phyloP scores from a whole-genome alignment of 73 alveolate species.

The Tetrahymena thermophila region DNA sequence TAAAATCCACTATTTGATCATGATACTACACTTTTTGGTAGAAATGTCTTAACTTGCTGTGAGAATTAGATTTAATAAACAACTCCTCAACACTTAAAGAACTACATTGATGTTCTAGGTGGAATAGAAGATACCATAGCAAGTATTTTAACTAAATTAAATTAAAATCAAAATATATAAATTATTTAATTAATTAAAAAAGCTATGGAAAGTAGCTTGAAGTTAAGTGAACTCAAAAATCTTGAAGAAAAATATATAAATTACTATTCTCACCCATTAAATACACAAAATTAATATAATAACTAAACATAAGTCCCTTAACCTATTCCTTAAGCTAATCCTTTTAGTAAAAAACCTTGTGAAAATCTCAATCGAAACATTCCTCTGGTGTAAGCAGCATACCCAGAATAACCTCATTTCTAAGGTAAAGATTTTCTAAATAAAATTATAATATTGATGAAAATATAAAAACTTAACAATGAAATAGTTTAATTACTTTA shows the following conservation, averaged over 20 bases:
- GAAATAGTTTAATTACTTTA: no score
- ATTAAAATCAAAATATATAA: not conserved
- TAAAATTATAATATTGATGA: no score
- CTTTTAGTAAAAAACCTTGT: not conserved
- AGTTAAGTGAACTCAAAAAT: not conserved
- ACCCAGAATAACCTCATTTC: not conserved
- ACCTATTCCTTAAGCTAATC: not conserved
- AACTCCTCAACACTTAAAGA: not conserved
- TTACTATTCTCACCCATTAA: not conserved
- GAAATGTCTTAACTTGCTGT: not conserved
- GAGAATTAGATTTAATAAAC: not conserved
- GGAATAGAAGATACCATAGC: not conserved
- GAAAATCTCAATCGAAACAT: not conserved
- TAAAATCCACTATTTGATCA: not conserved
- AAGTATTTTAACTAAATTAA: not conserved
- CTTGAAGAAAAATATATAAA: not conserved
- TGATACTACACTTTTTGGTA: not conserved
- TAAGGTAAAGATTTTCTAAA: not conserved
- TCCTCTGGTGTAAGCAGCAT: not conserved
- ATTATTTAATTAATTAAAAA: not conserved
- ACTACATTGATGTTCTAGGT: not conserved
- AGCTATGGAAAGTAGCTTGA: not conserved
- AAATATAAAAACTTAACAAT: no score
- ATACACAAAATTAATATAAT: not conserved
- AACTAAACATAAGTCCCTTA: not conserved